Base-by-base conservation (phyloP, 1,139 yeast genomes). In the Suhomyces wounanorum region DNA sequence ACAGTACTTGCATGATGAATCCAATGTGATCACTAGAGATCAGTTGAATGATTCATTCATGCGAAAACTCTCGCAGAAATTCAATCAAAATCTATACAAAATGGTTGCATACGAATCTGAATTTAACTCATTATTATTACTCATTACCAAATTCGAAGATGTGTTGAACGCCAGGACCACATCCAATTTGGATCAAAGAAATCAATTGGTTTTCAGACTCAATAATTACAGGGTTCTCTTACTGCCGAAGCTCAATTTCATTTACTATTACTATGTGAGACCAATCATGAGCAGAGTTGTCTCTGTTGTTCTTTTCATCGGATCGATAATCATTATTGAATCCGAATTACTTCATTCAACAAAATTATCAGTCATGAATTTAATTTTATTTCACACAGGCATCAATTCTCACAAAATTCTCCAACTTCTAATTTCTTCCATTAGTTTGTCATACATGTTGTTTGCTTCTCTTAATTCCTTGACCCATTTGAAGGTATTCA, bases 321-420 rank as follows among this genome's bases (percentile, higher is more conserved):
- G 61, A 7, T 82, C 92, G 0, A 66, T 83, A 13, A 63, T 82
- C 1, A 72, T 89, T 8, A 75, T 87, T 18, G 85, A 87, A 70
- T 85, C 94, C 16, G 96, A 89, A 64, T 72, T 87, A 44, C 76
- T 87, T 52, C 92, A 89, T 63, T 87, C 90, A 6, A 84, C 94
- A 1, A 72, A 66, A 47, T 66, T 84, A 16, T 86, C 92, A 10
- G 63, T 87, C 10, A 79, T 89, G 44, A 85, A 87, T 56, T 51
- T 79, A 10, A 61, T 86, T 17, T 60, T 72, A 59, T 65, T 57
- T 55, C 52, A 64, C 31, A 61, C 67, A 2, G 56, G 59, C 2
- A 55, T 64, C 26, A 47, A 58, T 23, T 50, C 55, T 11, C 59
- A 59, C 44, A 57, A 58, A n/a, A 48, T 64, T 2, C 44, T 63